Evolutionary conservation across 2,329 filamentous ascomycete species (phyloP).

Genomic region (Colletotrichum spinosum): DNA sequence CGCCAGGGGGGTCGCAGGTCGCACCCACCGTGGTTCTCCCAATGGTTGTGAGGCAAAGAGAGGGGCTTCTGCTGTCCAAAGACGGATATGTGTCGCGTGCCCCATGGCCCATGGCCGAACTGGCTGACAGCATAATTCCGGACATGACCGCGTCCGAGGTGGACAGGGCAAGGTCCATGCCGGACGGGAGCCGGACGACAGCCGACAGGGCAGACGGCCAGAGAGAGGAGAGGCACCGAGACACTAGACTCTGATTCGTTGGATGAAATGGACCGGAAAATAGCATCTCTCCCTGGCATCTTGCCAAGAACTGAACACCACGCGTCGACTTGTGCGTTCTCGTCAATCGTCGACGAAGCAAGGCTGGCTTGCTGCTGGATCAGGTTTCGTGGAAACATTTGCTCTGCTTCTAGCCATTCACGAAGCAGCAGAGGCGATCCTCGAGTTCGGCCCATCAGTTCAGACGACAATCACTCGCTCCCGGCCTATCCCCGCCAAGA

Average conservation of each 20-base stretch:
- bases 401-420: not conserved
- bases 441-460: slow-evolving; percentile 11
- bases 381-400: not conserved
- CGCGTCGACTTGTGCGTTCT: slow-evolving; percentile 4
- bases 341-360: not conserved
- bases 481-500: slow-evolving; percentile 34
- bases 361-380: not conserved
- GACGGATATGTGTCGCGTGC: slow-evolving; percentile 27
- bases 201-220: slow-evolving; percentile 1
- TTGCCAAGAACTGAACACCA: not conserved
- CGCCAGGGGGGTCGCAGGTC: slow-evolving; percentile 2
- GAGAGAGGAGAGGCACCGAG: slow-evolving; percentile 7
- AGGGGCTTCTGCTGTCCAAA: not conserved
- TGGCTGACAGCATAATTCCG: slow-evolving; percentile 22
- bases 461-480: slow-evolving; percentile 20
- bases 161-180: not conserved
- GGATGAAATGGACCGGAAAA: not conserved
- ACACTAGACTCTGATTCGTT: not conserved
- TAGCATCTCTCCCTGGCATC: not conserved
- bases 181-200: slow-evolving; percentile 2
- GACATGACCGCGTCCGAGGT: slow-evolving; percentile 20
- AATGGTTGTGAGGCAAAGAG: not conserved
- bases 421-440: too few relatives aligned
- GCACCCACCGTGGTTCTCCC: not conserved
- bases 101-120: not conserved